These are phyloP conservation scores for Picea abies DNA, from an alignment of 83 land plant genomes.

Conservation along the genomic window DNA sequence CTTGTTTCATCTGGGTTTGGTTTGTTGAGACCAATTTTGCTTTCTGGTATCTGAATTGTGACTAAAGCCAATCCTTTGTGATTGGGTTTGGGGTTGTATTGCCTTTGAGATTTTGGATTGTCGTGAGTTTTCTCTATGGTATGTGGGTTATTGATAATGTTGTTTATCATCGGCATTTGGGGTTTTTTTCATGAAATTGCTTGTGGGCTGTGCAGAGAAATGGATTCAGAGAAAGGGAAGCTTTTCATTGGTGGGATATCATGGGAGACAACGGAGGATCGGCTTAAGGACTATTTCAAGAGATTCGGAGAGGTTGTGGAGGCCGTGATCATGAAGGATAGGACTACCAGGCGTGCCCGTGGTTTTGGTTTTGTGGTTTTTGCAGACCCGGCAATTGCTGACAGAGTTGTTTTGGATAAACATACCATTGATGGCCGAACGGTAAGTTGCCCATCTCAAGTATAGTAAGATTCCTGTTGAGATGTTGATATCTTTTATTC, in stretches of 20 bases:
- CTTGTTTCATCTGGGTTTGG: too few relatives aligned
- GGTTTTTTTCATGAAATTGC: too few relatives aligned
- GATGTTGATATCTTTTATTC: neutral
- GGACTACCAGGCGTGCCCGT: constrained; percentile 60
- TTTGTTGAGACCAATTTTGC: too few relatives aligned
- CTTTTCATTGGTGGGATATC: constrained; percentile 66
- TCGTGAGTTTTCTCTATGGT: too few relatives aligned
- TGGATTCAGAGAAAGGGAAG: constrained; percentile 55
- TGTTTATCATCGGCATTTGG: too few relatives aligned
- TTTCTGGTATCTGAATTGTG: too few relatives aligned
- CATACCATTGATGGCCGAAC: constrained; percentile 57
- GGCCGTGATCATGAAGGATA: constrained; percentile 65
- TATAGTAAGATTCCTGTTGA: neutral
- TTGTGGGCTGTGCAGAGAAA: constrained; percentile 15
- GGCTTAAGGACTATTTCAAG: constrained; percentile 49
- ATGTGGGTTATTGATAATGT: too few relatives aligned
- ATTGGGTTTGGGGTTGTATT: too few relatives aligned
- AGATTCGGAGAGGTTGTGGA: constrained; percentile 55
- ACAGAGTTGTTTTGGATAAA: constrained; percentile 54
- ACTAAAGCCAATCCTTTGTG: too few relatives aligned
- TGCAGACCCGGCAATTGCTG: constrained; percentile 55
- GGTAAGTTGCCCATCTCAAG: constrained; percentile 22
- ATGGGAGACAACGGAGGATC: constrained; percentile 62
- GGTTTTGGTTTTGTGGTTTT: constrained; percentile 63
- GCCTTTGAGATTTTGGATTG: too few relatives aligned